A percentile compares a stretch with the other conserved stretches of the same genome.
Conservation (phyloP, 805 yeast genomes). For the Wickerhamiella hasegawae region DNA sequence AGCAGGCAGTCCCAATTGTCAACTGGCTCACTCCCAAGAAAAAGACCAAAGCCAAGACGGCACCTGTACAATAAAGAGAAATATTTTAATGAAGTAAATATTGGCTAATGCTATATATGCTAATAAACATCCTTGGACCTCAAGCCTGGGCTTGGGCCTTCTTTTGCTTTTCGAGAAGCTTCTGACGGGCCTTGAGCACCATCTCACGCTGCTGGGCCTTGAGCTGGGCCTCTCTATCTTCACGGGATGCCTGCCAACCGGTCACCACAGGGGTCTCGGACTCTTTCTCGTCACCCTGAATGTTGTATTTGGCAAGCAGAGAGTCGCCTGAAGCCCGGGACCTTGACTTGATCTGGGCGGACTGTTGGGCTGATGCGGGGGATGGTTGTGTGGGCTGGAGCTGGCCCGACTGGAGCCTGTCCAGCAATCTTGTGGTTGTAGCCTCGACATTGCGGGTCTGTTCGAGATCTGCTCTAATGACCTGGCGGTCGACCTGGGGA, state of each 20-base stretch:
- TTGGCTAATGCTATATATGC: not conserved
- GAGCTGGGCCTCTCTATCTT: constrained; percentile 29
- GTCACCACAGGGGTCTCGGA: constrained; percentile 3
- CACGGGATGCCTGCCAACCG: constrained; percentile 30
- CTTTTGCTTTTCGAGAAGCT: constrained; percentile 22
- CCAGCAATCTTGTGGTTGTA: constrained; percentile 59
- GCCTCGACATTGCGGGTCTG: constrained; percentile 53
- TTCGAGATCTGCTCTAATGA: constrained; percentile 58
- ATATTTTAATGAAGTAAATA: too few species aligned
- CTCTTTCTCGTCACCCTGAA: constrained; percentile 2
- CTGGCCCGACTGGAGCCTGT: constrained; percentile 39
- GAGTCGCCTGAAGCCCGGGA: constrained; percentile 1
- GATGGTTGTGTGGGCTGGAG: not conserved
- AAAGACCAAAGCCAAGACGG: not conserved
- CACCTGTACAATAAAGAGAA: not conserved
- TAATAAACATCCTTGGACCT: not conserved
- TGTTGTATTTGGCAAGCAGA: constrained; percentile 2
- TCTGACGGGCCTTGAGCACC: constrained; percentile 45
- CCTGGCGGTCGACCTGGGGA: constrained; percentile 51
- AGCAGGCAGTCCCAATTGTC: not conserved
- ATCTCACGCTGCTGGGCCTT: constrained; percentile 37
- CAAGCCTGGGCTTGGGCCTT: not conserved
- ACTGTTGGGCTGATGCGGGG: not conserved
- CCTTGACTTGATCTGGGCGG: too few species aligned
- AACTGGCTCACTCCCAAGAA: constrained; percentile 1